Base-by-base conservation (phyloP, 352 stramenopile species). In the Phytophthora litchii region DNA sequence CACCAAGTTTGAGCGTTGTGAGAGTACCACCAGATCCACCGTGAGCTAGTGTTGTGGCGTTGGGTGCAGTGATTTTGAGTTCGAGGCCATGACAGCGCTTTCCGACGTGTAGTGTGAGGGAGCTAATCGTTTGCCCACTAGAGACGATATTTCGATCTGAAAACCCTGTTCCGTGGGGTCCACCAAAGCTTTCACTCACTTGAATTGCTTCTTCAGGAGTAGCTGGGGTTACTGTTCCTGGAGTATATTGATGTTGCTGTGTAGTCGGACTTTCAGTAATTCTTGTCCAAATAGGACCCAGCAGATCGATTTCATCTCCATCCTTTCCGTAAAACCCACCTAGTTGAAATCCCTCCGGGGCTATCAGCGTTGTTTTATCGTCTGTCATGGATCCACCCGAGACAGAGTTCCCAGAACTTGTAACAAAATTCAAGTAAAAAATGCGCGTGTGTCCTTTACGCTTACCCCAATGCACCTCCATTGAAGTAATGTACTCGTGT, bases 391-490 rank as follows among this genome's bases (percentile, higher is more conserved):
- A 59, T 21, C 71, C 76, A 14, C 36, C 44, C 0, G 67, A 54
- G 3, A 83, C 12, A 7, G 64, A 64, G 19, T 61, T 62, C 4
- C 71, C 64, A 0, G 51, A 56, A 45, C 49, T 83, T 8, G 73
- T 86, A 16, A 45, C 43, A 10, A 70, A 60, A 25, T 71, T 76
- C 29, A 81, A 38, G 52, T 80, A 81, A 51, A 80, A 86, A 21
- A 81, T 61, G 35, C 54, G 67, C 10, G 76, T 86, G 46, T 38
- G 50, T 10, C 52, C 45, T 21, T 59, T 46, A 14, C 79, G 64
- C 68, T 76, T 67, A 9, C 43, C 73, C 67, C 60, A 76, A 49
- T 86, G 73, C 9, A 62, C 34, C 60, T 83, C 70, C 45, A 81
- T 65, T 14, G 67, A 75, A 43, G 44, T 73, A 49, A 83, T 68